Conservation (phyloP, 805 yeast species). For the Kodamaea nitidulidarum region DNA sequence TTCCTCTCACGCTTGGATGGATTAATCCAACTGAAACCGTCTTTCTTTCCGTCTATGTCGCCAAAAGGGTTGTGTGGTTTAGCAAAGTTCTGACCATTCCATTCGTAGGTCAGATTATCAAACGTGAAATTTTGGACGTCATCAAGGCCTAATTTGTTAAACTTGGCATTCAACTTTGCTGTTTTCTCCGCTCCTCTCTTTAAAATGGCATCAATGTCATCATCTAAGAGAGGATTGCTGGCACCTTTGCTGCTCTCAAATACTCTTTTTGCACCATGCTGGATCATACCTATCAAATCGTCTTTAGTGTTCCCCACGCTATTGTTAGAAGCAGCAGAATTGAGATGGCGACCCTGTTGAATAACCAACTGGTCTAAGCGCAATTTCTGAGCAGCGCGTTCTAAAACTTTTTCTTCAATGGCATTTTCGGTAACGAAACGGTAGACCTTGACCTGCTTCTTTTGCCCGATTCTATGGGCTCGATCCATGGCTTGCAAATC, state of each 20-base stretch:
- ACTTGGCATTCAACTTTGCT: slow-evolving; percentile 70
- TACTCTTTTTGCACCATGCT: slow-evolving; percentile 90
- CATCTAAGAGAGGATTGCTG: slow-evolving; percentile 37
- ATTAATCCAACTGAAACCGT: slow-evolving; percentile 59
- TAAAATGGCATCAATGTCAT: slow-evolving; percentile 81
- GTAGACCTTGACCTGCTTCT: slow-evolving; percentile 89
- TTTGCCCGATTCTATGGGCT: slow-evolving; percentile 96
- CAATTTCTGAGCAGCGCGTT: slow-evolving; percentile 91
- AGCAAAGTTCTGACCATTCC: slow-evolving; percentile 91
- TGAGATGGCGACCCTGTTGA: slow-evolving; percentile 75
- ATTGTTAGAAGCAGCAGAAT: slow-evolving; percentile 16
- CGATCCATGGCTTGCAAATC: slow-evolving; percentile 98
- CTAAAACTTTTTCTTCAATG: slow-evolving; percentile 92
- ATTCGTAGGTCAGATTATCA: slow-evolving; percentile 87
- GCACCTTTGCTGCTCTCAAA: slow-evolving; percentile 49
- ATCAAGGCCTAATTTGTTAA: slow-evolving; percentile 82
- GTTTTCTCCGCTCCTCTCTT: slow-evolving; percentile 81
- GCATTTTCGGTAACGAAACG: slow-evolving; percentile 94
- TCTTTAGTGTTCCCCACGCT: slow-evolving; percentile 63
- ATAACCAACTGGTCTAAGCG: slow-evolving; percentile 91
- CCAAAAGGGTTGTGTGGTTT: slow-evolving; percentile 32
- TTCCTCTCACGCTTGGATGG: slow-evolving; percentile 74
- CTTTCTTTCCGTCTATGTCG: slow-evolving; percentile 10
- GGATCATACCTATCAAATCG: slow-evolving; percentile 91
- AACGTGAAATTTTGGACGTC: slow-evolving; percentile 89